Evolutionary conservation across 2,329 filamentous ascomycete species (phyloP).

Genomic region (Lasiodiplodia hormozganensis): DNA sequence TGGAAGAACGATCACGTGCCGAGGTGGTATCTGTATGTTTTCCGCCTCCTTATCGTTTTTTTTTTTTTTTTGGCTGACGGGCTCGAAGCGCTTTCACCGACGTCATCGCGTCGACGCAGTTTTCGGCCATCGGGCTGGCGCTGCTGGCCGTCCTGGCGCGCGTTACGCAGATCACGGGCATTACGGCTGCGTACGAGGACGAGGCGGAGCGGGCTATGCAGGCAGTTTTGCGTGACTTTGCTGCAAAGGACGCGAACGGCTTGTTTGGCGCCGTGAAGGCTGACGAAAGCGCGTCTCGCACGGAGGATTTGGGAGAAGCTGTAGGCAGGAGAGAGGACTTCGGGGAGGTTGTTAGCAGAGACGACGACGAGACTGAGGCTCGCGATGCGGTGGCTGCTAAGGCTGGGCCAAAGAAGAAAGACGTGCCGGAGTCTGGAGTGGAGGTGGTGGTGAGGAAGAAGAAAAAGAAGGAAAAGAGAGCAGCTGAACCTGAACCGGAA

Average conservation of each 20-base stretch:
- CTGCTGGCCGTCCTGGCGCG: slow-evolving; percentile 52
- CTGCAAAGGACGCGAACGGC: slow-evolving; percentile 5
- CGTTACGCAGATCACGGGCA: slow-evolving; percentile 49
- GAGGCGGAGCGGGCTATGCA: slow-evolving; percentile 51
- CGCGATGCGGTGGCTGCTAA: not conserved
- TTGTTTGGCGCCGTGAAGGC: not conserved
- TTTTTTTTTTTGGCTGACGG: not conserved
- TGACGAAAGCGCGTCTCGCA: not conserved
- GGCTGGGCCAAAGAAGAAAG: not conserved
- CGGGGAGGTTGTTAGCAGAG: not conserved
- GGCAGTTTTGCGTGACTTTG: slow-evolving; percentile 45
- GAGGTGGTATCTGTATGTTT: slow-evolving; percentile 46
- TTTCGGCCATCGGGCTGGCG: slow-evolving; percentile 54
- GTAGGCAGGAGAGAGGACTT: not conserved
- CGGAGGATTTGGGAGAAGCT: slow-evolving; percentile 3
- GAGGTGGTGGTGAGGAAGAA: not conserved
- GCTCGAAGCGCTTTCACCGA: slow-evolving; percentile 51
- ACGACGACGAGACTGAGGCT: not conserved
- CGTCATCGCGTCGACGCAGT: slow-evolving; percentile 53
- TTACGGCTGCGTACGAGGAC: slow-evolving; percentile 51
- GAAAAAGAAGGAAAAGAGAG: slow-evolving; percentile 15
- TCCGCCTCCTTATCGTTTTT: not conserved
- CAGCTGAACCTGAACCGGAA: not conserved
- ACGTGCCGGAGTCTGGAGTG: not conserved
- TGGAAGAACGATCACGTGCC: slow-evolving; percentile 37